Conservation (phyloP, 2,329 filamentous ascomycete species). For the Colletotrichum sp. region DNA sequence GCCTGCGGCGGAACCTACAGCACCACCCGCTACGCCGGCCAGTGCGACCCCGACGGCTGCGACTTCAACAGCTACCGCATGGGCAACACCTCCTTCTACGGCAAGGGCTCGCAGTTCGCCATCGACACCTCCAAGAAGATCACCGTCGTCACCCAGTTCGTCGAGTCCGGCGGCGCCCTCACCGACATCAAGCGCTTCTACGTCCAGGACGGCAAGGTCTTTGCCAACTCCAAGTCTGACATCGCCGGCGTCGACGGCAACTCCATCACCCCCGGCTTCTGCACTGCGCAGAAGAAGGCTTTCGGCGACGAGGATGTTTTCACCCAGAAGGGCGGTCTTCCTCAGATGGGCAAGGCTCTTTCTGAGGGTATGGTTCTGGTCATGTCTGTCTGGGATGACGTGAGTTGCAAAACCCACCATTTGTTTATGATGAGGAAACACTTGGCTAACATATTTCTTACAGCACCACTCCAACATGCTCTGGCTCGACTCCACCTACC, state of each 20-base stretch:
- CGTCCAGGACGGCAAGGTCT: slow-evolving; percentile 65
- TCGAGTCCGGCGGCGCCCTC: slow-evolving; percentile 53
- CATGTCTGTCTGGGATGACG: slow-evolving; percentile 65
- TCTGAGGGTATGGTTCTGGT: slow-evolving; percentile 51
- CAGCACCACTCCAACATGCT: slow-evolving; percentile 71
- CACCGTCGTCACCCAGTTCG: slow-evolving; percentile 73
- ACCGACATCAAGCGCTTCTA: slow-evolving; percentile 69
- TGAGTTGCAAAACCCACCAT: neutral
- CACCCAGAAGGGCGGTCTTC: slow-evolving; percentile 59
- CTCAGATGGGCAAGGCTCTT: slow-evolving; percentile 56
- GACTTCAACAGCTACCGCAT: slow-evolving; percentile 74
- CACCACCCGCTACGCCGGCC: slow-evolving; percentile 60
- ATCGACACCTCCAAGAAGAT: slow-evolving; percentile 65
- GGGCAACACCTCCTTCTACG: slow-evolving; percentile 69
- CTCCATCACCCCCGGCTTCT: slow-evolving; percentile 63
- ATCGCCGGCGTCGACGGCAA: slow-evolving; percentile 44
- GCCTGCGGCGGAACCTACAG: slow-evolving; percentile 59
- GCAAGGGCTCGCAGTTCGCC: slow-evolving; percentile 52
- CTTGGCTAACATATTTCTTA: neutral
- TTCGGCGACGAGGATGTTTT: slow-evolving; percentile 64
- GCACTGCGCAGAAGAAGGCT: slow-evolving; percentile 60
- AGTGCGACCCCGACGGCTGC: slow-evolving; percentile 73
- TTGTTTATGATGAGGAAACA: neutral
- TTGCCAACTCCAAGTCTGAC: slow-evolving; percentile 55
- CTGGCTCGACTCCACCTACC: slow-evolving; percentile 75